These are phyloP conservation scores for Hypoxylon sp. DNA, from an alignment of 2,329 filamentous ascomycete species.

Conservation along the genomic window DNA sequence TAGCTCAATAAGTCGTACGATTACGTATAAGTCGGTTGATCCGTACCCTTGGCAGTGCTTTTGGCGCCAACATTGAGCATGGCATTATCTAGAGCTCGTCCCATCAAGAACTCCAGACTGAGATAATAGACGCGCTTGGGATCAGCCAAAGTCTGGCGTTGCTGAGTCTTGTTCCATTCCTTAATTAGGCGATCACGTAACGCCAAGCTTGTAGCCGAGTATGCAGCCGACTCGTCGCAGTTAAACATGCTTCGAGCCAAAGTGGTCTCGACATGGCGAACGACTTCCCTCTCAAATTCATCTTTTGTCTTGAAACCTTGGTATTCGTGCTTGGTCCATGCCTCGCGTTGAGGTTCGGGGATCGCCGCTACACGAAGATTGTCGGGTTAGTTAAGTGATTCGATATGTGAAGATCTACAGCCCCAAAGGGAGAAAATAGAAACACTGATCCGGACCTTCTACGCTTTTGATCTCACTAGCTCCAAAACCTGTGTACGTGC, in stretches of 20 bases:
- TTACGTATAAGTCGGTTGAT: background rate
- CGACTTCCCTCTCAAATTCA: conserved; percentile 87
- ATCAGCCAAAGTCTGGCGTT: conserved; percentile 91
- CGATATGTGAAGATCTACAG: conserved; percentile 13
- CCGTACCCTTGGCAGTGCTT: conserved; percentile 81
- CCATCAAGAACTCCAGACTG: conserved; percentile 98
- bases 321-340: conserved; percentile 77
- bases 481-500: conserved; percentile 95
- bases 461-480: conserved; percentile 92
- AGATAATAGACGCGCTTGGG: conserved; percentile 97
- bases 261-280: conserved; percentile 96
- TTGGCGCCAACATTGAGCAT: conserved; percentile 97
- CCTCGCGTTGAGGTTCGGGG: conserved; percentile 87
- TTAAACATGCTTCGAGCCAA: conserved; percentile 97
- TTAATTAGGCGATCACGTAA: conserved; percentile 94
- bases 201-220: conserved; percentile 89
- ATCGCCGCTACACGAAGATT: conserved; percentile 72
- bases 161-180: conserved; percentile 98
- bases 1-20: conserved; percentile 28
- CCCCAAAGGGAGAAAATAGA: background rate
- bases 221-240: conserved; percentile 95
- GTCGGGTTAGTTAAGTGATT: conserved; percentile 31
- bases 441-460: conserved; percentile 73
- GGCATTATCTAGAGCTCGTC: conserved; percentile 94
- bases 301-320: conserved; percentile 83